Base-by-base conservation (phyloP, 2,329 filamentous ascomycete genomes). In the Paracamarosporium sp. region DNA sequence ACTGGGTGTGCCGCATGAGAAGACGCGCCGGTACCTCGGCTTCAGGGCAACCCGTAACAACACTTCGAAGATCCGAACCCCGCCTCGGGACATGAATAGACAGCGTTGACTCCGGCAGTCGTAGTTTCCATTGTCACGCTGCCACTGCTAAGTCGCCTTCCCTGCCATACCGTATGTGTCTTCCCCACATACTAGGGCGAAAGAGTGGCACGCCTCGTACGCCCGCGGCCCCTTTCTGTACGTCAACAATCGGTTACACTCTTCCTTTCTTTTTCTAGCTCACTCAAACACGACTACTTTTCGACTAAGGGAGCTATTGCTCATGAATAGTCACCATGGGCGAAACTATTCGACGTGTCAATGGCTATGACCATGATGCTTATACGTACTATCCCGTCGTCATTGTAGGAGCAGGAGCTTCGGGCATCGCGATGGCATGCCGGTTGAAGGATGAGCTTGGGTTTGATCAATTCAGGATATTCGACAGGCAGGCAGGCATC, bases 401-500 rank as follows among this genome's bases (percentile, higher is more conserved):
- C 50, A 83, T 87, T 63, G 82, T 90, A 36, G 88, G 88, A 27
- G 83, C 84, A 1, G 87, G 87, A 12, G 83, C 87, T 64, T 87
- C 86, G 0, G 88, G 82, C 20, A 86, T 90, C 54, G 85, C 84
- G 2, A 82, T 88, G 66, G 87, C 83, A 7, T 86, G 84, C 40
- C 82, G 83, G 24, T 71, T 90, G 50, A 84, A 86, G 64, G 76
- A 84, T 17, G 81, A 82, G 70, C 80, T 88, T 40, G 81, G 80
- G 28, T 86, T 86, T 53, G 81, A 83, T 59, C 85, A 88, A 58
- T 82, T 89, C 63, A 78, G 79, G 27, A 81, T 90, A 66, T 89
- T 88, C 57, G 88, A 90, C 24, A 79, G 83, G 12, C 78, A 86
- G 59, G 74, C 78, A 4, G 81, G 82, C 3, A 78, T 88, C 41